Conservation (phyloP, 805 yeast species). For the Spathaspora boniae region DNA sequence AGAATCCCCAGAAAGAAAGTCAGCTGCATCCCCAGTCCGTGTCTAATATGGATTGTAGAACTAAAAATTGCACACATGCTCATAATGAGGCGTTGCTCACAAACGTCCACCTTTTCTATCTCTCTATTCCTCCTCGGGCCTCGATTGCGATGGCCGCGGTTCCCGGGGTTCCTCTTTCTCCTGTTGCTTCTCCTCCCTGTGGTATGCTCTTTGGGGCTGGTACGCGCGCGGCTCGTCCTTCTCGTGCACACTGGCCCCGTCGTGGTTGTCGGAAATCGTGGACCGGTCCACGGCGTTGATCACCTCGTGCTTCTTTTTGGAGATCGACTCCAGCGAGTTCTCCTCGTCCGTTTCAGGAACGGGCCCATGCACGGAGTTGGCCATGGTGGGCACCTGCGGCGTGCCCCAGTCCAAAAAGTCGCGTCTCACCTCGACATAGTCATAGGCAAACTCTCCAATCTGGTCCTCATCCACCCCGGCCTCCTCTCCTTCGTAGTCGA, state of each 20-base stretch:
- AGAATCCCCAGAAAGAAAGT: no score
- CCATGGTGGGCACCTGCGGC: conserved; percentile 19
- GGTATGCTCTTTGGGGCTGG: neutral
- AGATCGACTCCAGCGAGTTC: conserved; percentile 1
- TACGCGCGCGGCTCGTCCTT: conserved; percentile 4
- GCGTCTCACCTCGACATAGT: conserved; percentile 93
- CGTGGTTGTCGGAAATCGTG: neutral
- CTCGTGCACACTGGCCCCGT: neutral
- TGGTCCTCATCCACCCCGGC: conserved; percentile 94
- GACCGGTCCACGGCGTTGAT: conserved; percentile 5
- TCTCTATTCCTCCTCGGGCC: no score
- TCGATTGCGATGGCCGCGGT: no score
- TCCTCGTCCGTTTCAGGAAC: neutral
- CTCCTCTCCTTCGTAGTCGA: conserved; percentile 80
- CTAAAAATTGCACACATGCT: no score
- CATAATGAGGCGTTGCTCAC: no score
- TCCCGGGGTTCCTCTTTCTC: no score
- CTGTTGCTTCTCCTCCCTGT: no score
- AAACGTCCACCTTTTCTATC: no score
- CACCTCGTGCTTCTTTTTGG: neutral
- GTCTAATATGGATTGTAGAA: no score
- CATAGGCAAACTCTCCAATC: conserved; percentile 98
- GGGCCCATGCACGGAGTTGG: conserved; percentile 5
- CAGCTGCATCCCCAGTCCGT: no score
- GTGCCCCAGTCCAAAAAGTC: conserved; percentile 65